These are phyloP conservation scores for Cyberlindnera xylosilytica DNA, from an alignment of 805 yeast genomes.

Conservation along the genomic window DNA sequence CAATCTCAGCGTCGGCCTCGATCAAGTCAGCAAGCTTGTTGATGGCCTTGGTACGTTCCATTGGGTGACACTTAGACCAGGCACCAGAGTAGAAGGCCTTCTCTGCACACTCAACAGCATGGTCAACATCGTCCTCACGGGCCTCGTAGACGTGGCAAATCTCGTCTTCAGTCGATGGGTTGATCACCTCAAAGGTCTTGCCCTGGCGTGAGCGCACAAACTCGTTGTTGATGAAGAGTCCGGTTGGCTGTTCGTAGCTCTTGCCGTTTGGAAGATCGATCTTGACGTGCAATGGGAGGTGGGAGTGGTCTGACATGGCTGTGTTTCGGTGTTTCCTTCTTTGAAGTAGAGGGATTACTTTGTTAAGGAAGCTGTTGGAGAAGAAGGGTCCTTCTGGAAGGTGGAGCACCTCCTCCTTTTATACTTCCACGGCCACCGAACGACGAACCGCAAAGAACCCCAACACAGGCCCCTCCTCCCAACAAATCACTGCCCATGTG, in stretches of 20 bases:
- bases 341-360: no score
- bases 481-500: no score
- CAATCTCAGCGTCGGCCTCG: slow-evolving; percentile 65
- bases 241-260: slow-evolving; percentile 71
- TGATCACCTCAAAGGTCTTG: slow-evolving; percentile 59
- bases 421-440: no score
- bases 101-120: slow-evolving; percentile 79
- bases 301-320: slow-evolving; percentile 10
- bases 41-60: slow-evolving; percentile 59
- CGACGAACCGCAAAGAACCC: no score
- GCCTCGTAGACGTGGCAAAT: slow-evolving; percentile 73
- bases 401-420: no score
- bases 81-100: slow-evolving; percentile 70
- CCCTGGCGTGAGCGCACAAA: slow-evolving; percentile 57
- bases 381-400: no score
- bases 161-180: slow-evolving; percentile 71
- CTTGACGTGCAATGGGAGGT: slow-evolving; percentile 31
- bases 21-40: slow-evolving; percentile 73
- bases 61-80: slow-evolving; percentile 74
- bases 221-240: slow-evolving; percentile 73
- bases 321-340: no score
- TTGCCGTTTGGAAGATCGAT: slow-evolving; percentile 61
- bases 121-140: slow-evolving; percentile 71
- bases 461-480: no score
- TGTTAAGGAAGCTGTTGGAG: no score